Evolutionary conservation across 169 alveolate species (phyloP).

Genomic region (Cryptosporidium andersoni): DNA sequence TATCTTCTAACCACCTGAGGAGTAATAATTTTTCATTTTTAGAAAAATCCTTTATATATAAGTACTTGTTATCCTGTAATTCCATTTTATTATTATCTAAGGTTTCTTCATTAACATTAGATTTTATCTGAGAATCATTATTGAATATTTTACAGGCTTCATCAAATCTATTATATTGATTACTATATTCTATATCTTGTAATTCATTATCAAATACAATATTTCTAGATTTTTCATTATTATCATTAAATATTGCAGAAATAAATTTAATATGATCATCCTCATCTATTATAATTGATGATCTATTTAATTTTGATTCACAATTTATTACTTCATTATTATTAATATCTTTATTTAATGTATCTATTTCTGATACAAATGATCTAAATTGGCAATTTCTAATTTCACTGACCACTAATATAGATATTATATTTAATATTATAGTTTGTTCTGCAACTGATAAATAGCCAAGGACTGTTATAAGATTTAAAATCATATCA

Average conservation of each 20-base stretch:
- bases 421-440: conserved; percentile 44
- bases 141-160: too few relatives aligned
- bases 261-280: neutral
- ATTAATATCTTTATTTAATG: neutral
- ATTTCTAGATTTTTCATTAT: neutral
- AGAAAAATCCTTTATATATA: neutral
- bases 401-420: conserved; percentile 44
- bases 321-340: neutral
- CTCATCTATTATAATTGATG: neutral
- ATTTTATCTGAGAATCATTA: too few relatives aligned
- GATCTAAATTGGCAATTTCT: conserved; percentile 28
- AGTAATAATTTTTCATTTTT: conserved; percentile 15
- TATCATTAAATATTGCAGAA: neutral
- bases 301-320: neutral
- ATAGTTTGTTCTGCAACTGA: conserved; percentile 36
- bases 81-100: neutral
- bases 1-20: conserved; percentile 21
- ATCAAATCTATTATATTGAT: too few relatives aligned
- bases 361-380: neutral
- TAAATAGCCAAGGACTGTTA: conserved; percentile 31
- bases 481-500: conserved; percentile 10
- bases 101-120: too few relatives aligned
- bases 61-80: neutral
- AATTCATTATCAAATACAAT: neutral
- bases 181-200: neutral